Conservation (phyloP, 208 protist species). For the Crithidia bombi region DNA sequence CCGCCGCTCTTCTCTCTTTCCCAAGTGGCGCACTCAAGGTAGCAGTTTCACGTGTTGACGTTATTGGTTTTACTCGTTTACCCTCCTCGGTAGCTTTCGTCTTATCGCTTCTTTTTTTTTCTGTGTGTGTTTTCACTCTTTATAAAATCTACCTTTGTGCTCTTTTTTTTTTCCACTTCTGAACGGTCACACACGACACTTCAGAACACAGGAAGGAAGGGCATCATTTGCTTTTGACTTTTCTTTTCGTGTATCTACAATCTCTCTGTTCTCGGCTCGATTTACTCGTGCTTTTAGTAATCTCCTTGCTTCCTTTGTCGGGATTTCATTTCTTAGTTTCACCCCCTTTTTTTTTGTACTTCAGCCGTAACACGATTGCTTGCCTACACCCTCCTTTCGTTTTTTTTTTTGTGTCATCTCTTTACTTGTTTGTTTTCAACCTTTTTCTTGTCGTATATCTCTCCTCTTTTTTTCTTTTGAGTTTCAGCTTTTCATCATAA, state of each 20-base stretch:
- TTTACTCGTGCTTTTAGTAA: not conserved
- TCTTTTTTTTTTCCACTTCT: not conserved
- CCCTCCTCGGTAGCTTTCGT: no score
- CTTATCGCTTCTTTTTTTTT: not conserved
- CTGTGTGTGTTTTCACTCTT: not conserved
- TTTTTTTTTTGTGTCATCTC: conserved; percentile 13
- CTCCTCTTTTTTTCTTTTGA: conserved; percentile 4
- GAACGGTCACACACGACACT: no score
- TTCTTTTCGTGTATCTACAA: conserved; percentile 5
- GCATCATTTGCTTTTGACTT: no score
- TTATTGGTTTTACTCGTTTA: no score
- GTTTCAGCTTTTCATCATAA: not conserved
- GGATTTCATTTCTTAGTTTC: not conserved
- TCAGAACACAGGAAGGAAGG: no score
- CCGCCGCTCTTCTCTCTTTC: no score
- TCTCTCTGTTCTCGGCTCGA: not conserved
- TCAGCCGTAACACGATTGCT: conserved; percentile 6
- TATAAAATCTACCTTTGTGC: not conserved
- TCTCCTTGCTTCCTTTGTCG: not conserved
- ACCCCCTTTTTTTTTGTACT: not conserved
- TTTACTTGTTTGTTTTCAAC: conserved; percentile 4
- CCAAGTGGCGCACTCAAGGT: no score
- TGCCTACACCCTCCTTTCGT: conserved; percentile 14
- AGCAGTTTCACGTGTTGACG: no score
- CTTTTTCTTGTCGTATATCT: conserved; percentile 10